phyloP scores from a whole-genome alignment of 495 filamentous ascomycete genomes.

The Umbilicaria muhlenbergii region DNA sequence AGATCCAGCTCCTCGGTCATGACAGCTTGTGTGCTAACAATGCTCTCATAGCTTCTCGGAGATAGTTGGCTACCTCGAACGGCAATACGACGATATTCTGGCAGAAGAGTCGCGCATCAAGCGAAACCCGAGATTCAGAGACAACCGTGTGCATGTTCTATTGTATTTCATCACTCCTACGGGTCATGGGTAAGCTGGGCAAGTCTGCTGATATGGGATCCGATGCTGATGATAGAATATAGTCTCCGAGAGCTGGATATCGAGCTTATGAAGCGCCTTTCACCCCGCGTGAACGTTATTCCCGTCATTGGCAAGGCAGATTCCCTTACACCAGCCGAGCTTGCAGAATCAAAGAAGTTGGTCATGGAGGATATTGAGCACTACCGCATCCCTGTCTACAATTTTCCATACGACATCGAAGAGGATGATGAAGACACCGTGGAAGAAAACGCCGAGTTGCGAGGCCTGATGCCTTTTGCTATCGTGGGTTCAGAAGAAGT shows the following conservation, averaged over 20 bases:
- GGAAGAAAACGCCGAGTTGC: conserved; percentile 93
- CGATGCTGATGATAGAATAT: conserved; percentile 10
- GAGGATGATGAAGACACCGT: conserved; percentile 99
- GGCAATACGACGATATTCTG: conserved; percentile 98
- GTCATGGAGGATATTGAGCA: conserved; percentile 99
- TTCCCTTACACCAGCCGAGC: conserved; percentile 86
- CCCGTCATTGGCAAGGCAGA: conserved; percentile 98
- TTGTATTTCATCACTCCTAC: conserved; percentile 99
- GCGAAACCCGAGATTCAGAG: conserved; percentile 97
- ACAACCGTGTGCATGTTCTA: conserved; percentile 94
- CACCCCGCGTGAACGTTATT: conserved; percentile 95
- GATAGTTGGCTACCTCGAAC: conserved; percentile 93
- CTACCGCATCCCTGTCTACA: conserved; percentile 99
- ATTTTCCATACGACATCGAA: conserved; percentile 99
- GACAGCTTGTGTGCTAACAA: conserved; percentile 1
- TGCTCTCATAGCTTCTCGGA: conserved; percentile 65
- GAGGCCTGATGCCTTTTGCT: conserved; percentile 95
- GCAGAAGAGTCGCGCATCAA: conserved; percentile 99
- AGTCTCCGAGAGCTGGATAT: conserved; percentile 97
- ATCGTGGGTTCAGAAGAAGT: conserved; percentile 95
- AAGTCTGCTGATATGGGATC: conserved; percentile 11
- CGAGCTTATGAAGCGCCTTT: conserved; percentile 97
- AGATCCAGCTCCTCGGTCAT: conserved; percentile 17
- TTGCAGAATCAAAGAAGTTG: conserved; percentile 97
- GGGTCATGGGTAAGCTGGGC: conserved; percentile 58